Conservation (phyloP, 306 rosid species). For the Cicer arietinum region DNA sequence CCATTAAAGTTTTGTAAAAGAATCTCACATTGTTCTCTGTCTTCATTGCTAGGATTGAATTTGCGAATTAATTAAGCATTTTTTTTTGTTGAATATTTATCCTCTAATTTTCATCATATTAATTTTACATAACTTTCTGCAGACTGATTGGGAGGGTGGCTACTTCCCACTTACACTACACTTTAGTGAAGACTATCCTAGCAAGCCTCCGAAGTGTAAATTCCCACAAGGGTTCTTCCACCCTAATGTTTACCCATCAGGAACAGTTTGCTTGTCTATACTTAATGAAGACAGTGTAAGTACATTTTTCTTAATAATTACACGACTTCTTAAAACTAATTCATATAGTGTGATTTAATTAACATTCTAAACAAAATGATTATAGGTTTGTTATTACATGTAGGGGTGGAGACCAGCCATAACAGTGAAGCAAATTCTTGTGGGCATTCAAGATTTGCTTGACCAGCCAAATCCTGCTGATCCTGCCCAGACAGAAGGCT, state of each 20-base stretch:
- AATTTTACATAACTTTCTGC: slow-evolving; percentile 45
- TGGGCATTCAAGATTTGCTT: slow-evolving; percentile 94
- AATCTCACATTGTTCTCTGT: slow-evolving; percentile 17
- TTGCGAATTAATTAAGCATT: slow-evolving; percentile 8
- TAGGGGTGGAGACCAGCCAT: slow-evolving; percentile 99
- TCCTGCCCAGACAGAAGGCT: slow-evolving; percentile 98
- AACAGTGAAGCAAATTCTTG: slow-evolving; percentile 97
- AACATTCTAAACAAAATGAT: slow-evolving; percentile 4
- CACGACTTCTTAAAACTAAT: slow-evolving; percentile 25
- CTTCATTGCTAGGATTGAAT: slow-evolving; percentile 11
- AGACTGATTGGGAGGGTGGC: slow-evolving; percentile 99
- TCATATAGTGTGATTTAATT: neutral
- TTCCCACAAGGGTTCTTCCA: slow-evolving; percentile 97
- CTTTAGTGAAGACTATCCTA: slow-evolving; percentile 99
- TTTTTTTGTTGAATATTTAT: slow-evolving; percentile 17
- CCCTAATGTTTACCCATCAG: slow-evolving; percentile 95
- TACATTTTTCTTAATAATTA: slow-evolving; percentile 34
- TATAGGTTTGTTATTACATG: slow-evolving; percentile 35
- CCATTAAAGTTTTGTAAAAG: slow-evolving; percentile 8
- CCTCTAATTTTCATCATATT: slow-evolving; percentile 23
- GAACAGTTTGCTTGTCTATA: slow-evolving; percentile 95
- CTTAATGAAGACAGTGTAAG: slow-evolving; percentile 98
- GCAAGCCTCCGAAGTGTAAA: slow-evolving; percentile 99
- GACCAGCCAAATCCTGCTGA: slow-evolving; percentile 97
- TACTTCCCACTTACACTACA: slow-evolving; percentile 88